A percentile compares a stretch with the other conserved stretches of the same genome.
Conservation (phyloP, 768 basidiomycete genomes). For the Suillus paluster region DNA sequence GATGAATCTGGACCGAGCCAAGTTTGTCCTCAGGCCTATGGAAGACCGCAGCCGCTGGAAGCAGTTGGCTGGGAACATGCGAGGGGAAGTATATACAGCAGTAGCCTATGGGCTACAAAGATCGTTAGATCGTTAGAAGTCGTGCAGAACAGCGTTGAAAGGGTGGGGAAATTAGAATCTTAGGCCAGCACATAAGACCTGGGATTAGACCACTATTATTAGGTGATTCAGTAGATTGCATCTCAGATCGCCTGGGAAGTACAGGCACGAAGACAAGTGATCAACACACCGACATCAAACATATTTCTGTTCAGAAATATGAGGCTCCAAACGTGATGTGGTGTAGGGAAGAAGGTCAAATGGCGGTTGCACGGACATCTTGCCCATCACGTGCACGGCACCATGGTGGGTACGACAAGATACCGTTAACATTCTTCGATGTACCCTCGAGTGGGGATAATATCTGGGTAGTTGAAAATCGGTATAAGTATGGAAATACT, state of each 20-base stretch:
- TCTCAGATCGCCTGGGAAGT: neutral
- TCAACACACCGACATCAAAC: neutral
- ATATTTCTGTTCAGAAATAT: neutral
- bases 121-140: neutral
- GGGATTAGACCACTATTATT: constrained; percentile 6
- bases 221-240: neutral
- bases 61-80: constrained; percentile 5
- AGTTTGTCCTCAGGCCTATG: constrained; percentile 7
- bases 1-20: neutral
- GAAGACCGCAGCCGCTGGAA: constrained; percentile 9
- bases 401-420: too few relatives aligned
- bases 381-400: neutral
- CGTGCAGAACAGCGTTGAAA: neutral
- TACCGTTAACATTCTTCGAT: too few relatives aligned
- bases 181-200: neutral
- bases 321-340: neutral
- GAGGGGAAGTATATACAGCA: constrained; percentile 1
- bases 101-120: neutral
- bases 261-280: neutral
- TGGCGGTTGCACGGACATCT: neutral
- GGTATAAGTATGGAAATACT: too few relatives aligned
- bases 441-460: too few relatives aligned
- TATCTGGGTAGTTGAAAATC: too few relatives aligned
- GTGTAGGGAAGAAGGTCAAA: neutral
- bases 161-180: constrained; percentile 6